Evolutionary conservation across 2,329 filamentous ascomycete species (phyloP), one percentile per base, ranked within the genome.

Genomic region (Pseudopithomyces maydicus): DNA sequence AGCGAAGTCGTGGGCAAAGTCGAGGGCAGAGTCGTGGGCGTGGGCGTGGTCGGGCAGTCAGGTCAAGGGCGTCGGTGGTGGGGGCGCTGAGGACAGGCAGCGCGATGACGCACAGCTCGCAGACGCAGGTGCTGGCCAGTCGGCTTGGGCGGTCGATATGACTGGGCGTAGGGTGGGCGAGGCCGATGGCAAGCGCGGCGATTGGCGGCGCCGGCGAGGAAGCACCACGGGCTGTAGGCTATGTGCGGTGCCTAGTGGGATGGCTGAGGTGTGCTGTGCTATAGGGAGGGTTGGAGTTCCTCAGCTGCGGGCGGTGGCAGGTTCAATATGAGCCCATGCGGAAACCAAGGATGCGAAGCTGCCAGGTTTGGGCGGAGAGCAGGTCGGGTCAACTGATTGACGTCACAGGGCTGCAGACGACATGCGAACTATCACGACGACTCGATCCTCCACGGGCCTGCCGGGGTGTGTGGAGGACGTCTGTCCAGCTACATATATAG

Each of bases 271-370:
- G 26, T 29, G 26, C 8, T 15, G 32, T 44, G 33, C 29, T 44
- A 47, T 56, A 58, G 48, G 33, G 44, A 41, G 32, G 45, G 43
- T 22, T 46, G 51, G 22, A 29, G 36, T 14, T 36, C 45, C 38
- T 46, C 47, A 50, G 43, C 56, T 49, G 54, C 35, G 49, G 49
- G 56, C 49, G 50, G 35, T 19, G 39, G 51, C 51, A 44, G 54
- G 47, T 46, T 47, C 48, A 54, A 57, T 52, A 55, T 46, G 49
- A 43, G 41, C 45, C 33, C 20, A 32, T 47, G 46, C 26, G 44
- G 57, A 51, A 55, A 57, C 57, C 59, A 49, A 57, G 57, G 54
- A 43, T 54, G 50, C 51, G 19, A 48, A 52, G 52, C 57, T 64
- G 49, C 59, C 59, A 54, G 52, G 61, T 62, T 61, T 61, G 33